Evolutionary conservation across 2,329 filamentous ascomycete genomes (phyloP), one percentile per base, ranked within the genome.

Genomic region (Epichloe festucae): DNA sequence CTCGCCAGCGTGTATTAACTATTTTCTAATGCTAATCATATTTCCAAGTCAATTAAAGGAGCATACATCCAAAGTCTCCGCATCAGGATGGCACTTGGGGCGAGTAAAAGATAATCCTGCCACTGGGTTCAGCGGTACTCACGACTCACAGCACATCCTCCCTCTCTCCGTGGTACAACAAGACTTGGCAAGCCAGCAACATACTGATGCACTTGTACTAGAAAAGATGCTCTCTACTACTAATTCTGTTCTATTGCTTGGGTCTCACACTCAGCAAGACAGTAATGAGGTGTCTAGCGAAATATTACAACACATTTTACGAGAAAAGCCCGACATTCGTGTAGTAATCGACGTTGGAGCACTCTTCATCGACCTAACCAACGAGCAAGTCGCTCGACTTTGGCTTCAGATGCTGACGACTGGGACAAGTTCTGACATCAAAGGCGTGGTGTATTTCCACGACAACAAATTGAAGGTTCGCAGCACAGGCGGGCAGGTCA

Each of bases 71-170:
- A 31, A 31, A 31, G 27, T 31, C 8, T 31, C 27, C 0, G 71
- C 78, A 0, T 86, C 81, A 0, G 82, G 80, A 0, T 87, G 82
- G 82, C 27, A 31, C 27, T 31, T 31, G 27, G 27, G 27, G 27
- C 27, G 27, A 31, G 27, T 31, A 31, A 31, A 31, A 31, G 27
- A 31, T 31, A 31, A 31, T 10, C 27, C 8, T 10, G 84, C 82
- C 0, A 86, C 82, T 0, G 84, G 84, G 0, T 89, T 89, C 60
- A 84, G 79, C 7, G 84, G 84, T 0, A 88, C 85, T 0, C 87
- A 85, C 44, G 84, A 88, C 59, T 80, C 77, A 19, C 70, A 74
- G 39, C 67, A 65, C 0, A 69, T 84, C 36, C 63, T 87, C 0
- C 84, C 84, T 0, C 62, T 80, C n/a, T 79, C 72, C 0, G 78